These are phyloP conservation scores for Podochytrium sp. DNA, from an alignment of 192 early-diverging fungal species.

Conservation along the genomic window DNA sequence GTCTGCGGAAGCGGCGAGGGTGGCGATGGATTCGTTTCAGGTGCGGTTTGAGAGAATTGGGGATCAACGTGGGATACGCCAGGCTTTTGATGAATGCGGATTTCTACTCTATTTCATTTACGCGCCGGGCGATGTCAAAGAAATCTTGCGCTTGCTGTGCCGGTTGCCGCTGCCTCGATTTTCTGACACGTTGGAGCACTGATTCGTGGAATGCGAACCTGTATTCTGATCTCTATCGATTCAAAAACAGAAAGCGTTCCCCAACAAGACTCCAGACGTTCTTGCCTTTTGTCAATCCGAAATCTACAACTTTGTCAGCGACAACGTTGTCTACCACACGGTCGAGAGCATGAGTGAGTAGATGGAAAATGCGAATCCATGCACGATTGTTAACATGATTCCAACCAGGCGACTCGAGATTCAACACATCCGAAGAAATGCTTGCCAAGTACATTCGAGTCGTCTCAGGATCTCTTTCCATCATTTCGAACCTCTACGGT, in stretches of 20 bases:
- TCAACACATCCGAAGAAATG: slow-evolving; percentile 78
- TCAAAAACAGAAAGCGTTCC: slow-evolving; percentile 76
- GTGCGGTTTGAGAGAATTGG: slow-evolving; percentile 40
- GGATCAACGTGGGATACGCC: background rate
- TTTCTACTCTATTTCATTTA: background rate
- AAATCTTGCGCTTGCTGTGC: background rate
- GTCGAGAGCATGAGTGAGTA: slow-evolving; percentile 76
- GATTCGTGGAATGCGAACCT: too few species aligned
- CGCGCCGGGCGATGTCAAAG: background rate
- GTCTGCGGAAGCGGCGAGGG: slow-evolving; percentile 72
- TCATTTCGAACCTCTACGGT: slow-evolving; percentile 57
- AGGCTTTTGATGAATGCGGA: background rate
- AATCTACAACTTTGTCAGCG: slow-evolving; percentile 70
- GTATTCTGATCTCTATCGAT: too few species aligned
- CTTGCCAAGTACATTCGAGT: slow-evolving; percentile 69
- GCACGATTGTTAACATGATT: background rate
- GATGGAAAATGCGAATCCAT: background rate
- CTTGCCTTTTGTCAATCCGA: slow-evolving; percentile 78
- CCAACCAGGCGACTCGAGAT: slow-evolving; percentile 69
- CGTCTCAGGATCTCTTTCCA: slow-evolving; percentile 63
- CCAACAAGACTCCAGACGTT: slow-evolving; percentile 76
- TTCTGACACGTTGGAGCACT: background rate
- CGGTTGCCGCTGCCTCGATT: background rate
- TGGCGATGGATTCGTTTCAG: slow-evolving; percentile 69
- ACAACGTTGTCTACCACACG: slow-evolving; percentile 76